A percentile compares a stretch with the other conserved stretches of the same genome.
Conservation (phyloP, 805 yeast genomes). For the Helenozyma rhizophorensis region DNA sequence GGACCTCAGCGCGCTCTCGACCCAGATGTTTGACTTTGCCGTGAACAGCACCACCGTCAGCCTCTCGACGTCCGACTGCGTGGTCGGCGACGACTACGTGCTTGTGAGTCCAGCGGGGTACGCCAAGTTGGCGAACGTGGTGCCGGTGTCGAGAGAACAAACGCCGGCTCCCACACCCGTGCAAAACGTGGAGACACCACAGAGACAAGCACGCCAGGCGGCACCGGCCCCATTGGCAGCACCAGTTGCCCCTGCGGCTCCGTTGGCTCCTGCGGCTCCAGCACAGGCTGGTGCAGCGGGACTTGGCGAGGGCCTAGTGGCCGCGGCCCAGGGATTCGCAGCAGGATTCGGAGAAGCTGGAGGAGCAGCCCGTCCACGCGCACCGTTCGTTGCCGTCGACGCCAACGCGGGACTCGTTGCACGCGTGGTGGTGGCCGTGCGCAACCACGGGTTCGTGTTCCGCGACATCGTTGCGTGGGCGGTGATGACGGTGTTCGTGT, state of each 20-base stretch:
- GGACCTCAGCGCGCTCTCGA: not conserved
- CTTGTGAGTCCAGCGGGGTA: slow-evolving; percentile 7
- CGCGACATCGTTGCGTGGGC: not conserved
- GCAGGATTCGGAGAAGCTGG: too few relatives aligned
- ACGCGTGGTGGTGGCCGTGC: not conserved
- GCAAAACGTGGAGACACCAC: too few relatives aligned
- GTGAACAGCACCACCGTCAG: slow-evolving; percentile 5
- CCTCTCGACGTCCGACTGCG: slow-evolving; percentile 11
- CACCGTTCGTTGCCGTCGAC: too few relatives aligned
- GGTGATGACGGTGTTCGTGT: slow-evolving; percentile 3
- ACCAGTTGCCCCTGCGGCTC: too few relatives aligned
- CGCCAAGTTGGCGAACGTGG: slow-evolving; percentile 4
- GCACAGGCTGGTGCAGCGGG: too few relatives aligned
- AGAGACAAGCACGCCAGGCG: too few relatives aligned
- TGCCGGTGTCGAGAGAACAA: not conserved
- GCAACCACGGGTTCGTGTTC: not conserved
- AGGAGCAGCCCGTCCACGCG: too few relatives aligned
- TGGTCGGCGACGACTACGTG: slow-evolving; percentile 4
- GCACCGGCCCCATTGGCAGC: too few relatives aligned
- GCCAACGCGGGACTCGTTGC: too few relatives aligned
- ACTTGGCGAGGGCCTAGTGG: too few relatives aligned
- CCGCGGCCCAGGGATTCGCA: too few relatives aligned
- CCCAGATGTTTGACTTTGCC: slow-evolving; percentile 6
- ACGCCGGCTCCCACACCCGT: not conserved
- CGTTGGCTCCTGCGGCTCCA: too few relatives aligned